Base-by-base conservation (phyloP, 805 yeast genomes). In the Cyberlindnera subsufficiens region DNA sequence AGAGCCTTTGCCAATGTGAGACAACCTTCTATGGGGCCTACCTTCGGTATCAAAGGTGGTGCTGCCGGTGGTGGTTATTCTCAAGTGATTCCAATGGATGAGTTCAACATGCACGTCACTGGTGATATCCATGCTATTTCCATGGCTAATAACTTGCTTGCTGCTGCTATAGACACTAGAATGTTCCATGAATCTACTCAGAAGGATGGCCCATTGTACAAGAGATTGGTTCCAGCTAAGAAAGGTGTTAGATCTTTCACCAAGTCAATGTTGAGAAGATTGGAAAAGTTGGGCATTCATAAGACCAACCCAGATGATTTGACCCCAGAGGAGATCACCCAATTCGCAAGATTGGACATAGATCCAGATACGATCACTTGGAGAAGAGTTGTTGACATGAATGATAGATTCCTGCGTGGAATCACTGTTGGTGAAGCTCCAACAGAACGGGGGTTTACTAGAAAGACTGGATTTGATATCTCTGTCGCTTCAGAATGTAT, bases 1-100 rank as follows among this genome's bases (percentile, higher is more conserved):
- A 82, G 83, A 45, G 81, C 95, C 32, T 80, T 90, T 64, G 99
- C 98, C 42, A 89, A 87, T 58, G 96, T 91, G 40, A 85, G 99
- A 65, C 99, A 91, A 65, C 98, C 98, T 25, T 85, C 95, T 9
- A 88, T 91, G 96, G 98, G 98, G 32, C 99, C 99, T 40, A 91
- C 98, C 16, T 91, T 91, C 58, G 99, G 99, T 64, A 89, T 91
- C 56, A 91, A 91, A 69, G 99, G 99, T 59, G 98, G 98, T 65
- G 99, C 99, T 44, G 98, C 98, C 16, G 99, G 99, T 56, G 99
- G 98, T 61, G 98, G 98, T 38, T 91, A 89, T 66, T 77, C 98
- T 2, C 98, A 91, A 68, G 98, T 91, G 37, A 90, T 91, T 55
- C 98, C 98, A 40, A 91, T 91, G 97, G 99, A 91, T 66, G 97